Conservation (phyloP, 257 asterid genomes). For the Forsythia suspensa region DNA sequence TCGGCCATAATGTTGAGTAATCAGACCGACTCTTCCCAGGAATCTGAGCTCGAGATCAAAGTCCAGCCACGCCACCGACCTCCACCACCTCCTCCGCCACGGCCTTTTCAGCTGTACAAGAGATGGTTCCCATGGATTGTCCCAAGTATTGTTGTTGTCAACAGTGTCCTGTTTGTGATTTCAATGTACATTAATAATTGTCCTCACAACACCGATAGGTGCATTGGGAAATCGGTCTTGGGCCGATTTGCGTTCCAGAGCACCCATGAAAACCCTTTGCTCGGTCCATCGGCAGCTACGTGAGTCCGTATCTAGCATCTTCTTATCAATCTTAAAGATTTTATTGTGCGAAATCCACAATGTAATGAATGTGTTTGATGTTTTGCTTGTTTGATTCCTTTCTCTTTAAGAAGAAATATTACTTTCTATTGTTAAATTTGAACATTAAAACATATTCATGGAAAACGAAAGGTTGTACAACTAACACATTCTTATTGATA, state of each 20-base stretch:
- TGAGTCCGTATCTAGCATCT: conserved; percentile 18
- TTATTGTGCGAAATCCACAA: not conserved
- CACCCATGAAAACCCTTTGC: conserved; percentile 79
- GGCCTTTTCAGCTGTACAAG: not conserved
- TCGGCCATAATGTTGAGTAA: conserved; percentile 54
- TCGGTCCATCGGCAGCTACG: conserved; percentile 87
- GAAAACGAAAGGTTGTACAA: no score
- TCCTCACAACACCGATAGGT: conserved; percentile 45
- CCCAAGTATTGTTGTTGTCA: conserved; percentile 54
- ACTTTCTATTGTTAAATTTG: no score
- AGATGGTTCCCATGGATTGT: conserved; percentile 53
- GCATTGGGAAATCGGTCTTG: conserved; percentile 48
- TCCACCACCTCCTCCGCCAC: conserved; percentile 7
- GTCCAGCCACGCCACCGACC: conserved; percentile 32
- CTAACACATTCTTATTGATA: no score
- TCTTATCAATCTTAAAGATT: not conserved
- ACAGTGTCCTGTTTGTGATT: conserved; percentile 53
- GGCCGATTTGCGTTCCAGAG: conserved; percentile 80
- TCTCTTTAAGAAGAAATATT: no score
- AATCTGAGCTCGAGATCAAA: conserved; percentile 48
- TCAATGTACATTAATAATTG: conserved; percentile 72
- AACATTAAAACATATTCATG: no score
- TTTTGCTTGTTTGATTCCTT: no score
- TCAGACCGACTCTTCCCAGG: conserved; percentile 46
- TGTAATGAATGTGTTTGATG: no score